A percentile compares a stretch with the other conserved stretches of the same genome.
Conservation (phyloP, 2,329 filamentous ascomycete species). For the Aplosporella prunicola region DNA sequence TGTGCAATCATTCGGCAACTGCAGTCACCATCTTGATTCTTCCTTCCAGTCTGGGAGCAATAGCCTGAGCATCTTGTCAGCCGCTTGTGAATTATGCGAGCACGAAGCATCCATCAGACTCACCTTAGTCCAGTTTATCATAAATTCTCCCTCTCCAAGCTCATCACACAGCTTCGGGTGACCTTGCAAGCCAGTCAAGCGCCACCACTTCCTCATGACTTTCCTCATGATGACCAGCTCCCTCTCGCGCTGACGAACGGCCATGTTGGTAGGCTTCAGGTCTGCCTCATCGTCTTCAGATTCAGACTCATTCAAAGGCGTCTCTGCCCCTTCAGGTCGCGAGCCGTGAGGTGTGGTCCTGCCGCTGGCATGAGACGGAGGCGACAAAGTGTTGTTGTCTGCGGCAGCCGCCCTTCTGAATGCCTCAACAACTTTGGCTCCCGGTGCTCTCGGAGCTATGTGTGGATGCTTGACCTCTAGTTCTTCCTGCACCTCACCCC, state of each 20-base stretch:
- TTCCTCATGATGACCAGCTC: constrained; percentile 58
- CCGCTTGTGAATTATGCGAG: not conserved
- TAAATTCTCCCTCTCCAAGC: constrained; percentile 50
- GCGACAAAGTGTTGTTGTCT: not conserved
- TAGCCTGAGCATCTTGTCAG: constrained; percentile 38
- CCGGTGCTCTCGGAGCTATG: constrained; percentile 28
- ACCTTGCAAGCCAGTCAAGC: constrained; percentile 52
- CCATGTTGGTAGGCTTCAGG: constrained; percentile 37
- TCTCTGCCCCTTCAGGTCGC: constrained; percentile 17
- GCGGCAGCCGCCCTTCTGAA: constrained; percentile 13
- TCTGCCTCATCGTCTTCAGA: constrained; percentile 31
- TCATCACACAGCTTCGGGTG: constrained; percentile 42
- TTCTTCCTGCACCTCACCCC: constrained; percentile 54
- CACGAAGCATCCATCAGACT: not conserved
- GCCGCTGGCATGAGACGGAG: constrained; percentile 7
- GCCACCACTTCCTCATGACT: constrained; percentile 65
- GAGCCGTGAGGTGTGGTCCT: constrained; percentile 11
- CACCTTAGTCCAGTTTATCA: constrained; percentile 59
- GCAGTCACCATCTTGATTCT: constrained; percentile 46
- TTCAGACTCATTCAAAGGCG: constrained; percentile 20
- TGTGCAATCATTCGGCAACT: too few species aligned
- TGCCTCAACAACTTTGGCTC: constrained; percentile 14
- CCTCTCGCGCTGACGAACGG: constrained; percentile 28
- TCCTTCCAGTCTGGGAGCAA: constrained; percentile 68
- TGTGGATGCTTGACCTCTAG: constrained; percentile 46